A percentile compares a stretch with the other conserved stretches of the same genome.
Evolutionary conservation across 2,329 filamentous ascomycete genomes (phyloP).

Genomic region (Diplodia corticola): DNA sequence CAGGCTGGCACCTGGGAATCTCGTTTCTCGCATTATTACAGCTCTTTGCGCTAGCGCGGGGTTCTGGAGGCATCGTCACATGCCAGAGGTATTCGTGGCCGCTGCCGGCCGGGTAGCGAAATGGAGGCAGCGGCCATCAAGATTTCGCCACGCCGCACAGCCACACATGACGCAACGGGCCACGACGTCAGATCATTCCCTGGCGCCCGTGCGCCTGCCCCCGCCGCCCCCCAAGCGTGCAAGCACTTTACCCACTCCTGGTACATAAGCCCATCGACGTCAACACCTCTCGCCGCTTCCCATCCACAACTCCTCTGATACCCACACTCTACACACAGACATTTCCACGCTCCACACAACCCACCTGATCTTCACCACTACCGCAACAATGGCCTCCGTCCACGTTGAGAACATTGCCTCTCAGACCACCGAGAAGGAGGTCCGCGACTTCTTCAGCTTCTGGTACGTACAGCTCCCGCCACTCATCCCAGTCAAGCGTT

Average conservation of each 20-base stretch:
- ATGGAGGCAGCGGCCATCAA: neutral
- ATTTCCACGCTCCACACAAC: neutral
- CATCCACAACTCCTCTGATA: neutral
- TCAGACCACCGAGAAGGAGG: slow-evolving; percentile 83
- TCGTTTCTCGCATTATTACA: slow-evolving; percentile 2
- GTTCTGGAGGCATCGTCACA: neutral
- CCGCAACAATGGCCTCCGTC: slow-evolving; percentile 63
- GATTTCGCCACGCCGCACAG: slow-evolving; percentile 3
- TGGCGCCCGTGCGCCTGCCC: slow-evolving; percentile 9
- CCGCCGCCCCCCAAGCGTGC: slow-evolving; percentile 6
- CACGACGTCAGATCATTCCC: slow-evolving; percentile 10
- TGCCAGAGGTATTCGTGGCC: slow-evolving; percentile 5
- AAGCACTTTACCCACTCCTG: slow-evolving; percentile 1
- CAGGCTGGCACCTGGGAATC: slow-evolving; percentile 5
- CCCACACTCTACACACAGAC: neutral
- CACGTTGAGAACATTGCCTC: slow-evolving; percentile 86
- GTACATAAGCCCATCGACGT: slow-evolving; percentile 18
- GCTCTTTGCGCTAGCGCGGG: neutral
- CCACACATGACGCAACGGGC: slow-evolving; percentile 16
- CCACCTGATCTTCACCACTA: neutral
- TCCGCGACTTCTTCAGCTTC: slow-evolving; percentile 97
- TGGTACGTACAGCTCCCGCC: slow-evolving; percentile 58
- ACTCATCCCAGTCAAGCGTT: neutral
- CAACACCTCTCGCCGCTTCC: slow-evolving; percentile 4
- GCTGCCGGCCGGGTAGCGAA: too few species aligned